Base-by-base conservation (phyloP, 2,329 filamentous ascomycete species). In the Penicillium vulpinum region DNA sequence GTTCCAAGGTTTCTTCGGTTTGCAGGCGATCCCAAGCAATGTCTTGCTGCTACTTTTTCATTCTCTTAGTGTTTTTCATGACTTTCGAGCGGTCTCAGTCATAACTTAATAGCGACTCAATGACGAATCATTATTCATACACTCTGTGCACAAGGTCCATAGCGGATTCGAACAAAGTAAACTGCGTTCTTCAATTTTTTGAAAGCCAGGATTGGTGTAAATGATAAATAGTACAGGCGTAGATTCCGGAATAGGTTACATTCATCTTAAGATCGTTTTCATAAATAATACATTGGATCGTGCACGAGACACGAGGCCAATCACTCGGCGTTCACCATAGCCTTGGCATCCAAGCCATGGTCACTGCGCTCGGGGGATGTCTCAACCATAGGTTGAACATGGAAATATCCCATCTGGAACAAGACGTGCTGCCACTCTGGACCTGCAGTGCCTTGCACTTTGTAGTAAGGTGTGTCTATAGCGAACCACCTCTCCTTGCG, bases 401-500 rank as follows among this genome's bases (percentile, higher is more conserved):
- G 63, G 44, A 74, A 74, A 58, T 75, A 58, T 2, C 71, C 73
- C 45, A 60, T 62, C 47, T 66, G 67, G 39, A 70, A 63, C 44
- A 77, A 65, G 13, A 70, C 57, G 29, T 74, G 62, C 59, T 78
- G 75, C 73, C 78, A 80, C 51, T 72, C 73, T 11, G 64, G 61
- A 11, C 71, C 73, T 15, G 85, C 86, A 0, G 91, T 93, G n/a
- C 75, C 77, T 75, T 91, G 79, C 2, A 93, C 85, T 22, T 83
- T 75, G 2, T 78, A 71, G 4, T 85, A 78, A 64, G 89, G 86
- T 10, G 90, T 71, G 11, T 79, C 77, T 3, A 81, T 78, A 0
- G 82, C 78, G 67, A 95, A 93, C 80, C 91, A 94, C 57, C 81
- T 82, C 58, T 93, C 89, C 47, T 84, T 80, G 40, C 90, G 81